A percentile compares a stretch with the other conserved stretches of the same genome.
Conservation (phyloP, 1,139 yeast species). For the Kodamaea anthophila region DNA sequence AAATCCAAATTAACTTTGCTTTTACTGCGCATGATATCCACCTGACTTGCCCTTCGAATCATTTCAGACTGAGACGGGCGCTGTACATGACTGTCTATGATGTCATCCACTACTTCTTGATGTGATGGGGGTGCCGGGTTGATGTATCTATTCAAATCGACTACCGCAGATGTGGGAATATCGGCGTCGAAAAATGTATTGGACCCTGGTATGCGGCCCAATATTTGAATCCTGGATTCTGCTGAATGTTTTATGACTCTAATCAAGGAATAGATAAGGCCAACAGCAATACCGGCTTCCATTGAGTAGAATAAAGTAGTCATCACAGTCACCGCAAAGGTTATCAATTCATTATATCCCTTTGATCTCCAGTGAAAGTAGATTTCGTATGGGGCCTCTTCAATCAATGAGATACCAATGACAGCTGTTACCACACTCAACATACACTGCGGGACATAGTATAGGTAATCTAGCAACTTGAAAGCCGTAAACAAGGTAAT, state of each 20-base stretch:
- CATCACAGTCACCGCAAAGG: conserved; percentile 65
- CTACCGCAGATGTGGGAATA: conserved; percentile 17
- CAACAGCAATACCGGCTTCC: conserved; percentile 85
- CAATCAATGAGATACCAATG: conserved; percentile 73
- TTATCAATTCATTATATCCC: conserved; percentile 73
- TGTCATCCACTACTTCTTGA: neutral
- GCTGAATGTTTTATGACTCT: conserved; percentile 84
- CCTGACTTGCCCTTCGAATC: conserved; percentile 7
- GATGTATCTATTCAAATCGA: neutral
- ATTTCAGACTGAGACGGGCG: conserved; percentile 4
- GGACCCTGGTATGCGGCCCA: conserved; percentile 78
- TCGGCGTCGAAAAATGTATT: conserved; percentile 77
- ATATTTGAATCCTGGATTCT: conserved; percentile 79
- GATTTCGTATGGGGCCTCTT: conserved; percentile 82
- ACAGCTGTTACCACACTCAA: conserved; percentile 75
- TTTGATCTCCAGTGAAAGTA: conserved; percentile 64
- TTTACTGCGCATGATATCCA: conserved; percentile 5
- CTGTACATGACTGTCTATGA: neutral
- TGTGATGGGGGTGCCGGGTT: too few relatives aligned
- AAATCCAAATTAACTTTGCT: conserved; percentile 21
- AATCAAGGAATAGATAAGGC: conserved; percentile 72
- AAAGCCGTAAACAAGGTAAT: conserved; percentile 62
- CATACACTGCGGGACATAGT: conserved; percentile 74
- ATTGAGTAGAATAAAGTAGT: conserved; percentile 78
- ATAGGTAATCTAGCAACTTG: conserved; percentile 57